Evolutionary conservation across 805 yeast genomes (phyloP).

Genomic region (Schizosaccharomyces octosporus): DNA sequence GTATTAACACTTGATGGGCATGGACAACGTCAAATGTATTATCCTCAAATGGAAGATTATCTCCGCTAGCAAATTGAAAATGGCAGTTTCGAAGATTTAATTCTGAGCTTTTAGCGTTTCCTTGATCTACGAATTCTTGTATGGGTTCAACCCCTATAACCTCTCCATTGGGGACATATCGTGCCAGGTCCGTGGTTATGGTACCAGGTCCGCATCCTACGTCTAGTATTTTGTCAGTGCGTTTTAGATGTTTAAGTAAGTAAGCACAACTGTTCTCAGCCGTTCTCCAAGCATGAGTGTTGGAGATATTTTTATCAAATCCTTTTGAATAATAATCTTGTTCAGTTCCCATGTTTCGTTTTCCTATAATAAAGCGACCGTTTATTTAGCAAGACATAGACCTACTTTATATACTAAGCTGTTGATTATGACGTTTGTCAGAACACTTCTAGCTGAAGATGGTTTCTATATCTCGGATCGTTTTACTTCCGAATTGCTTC

Average conservation of each 20-base stretch:
- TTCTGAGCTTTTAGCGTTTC: constrained; percentile 4
- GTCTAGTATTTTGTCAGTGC: constrained; percentile 15
- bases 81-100: constrained; percentile 7
- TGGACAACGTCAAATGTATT: constrained; percentile 19
- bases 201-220: constrained; percentile 24
- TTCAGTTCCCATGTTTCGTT: not conserved
- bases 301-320: constrained; percentile 8
- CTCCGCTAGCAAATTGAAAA: constrained; percentile 14
- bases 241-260: constrained; percentile 13
- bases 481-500: no score
- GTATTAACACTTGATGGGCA: constrained; percentile 19
- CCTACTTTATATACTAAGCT: no score
- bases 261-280: constrained; percentile 14
- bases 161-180: constrained; percentile 13
- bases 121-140: constrained; percentile 13
- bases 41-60: constrained; percentile 15
- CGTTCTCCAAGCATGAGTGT: constrained; percentile 17
- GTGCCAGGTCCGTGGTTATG: constrained; percentile 16
- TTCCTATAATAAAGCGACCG: no score
- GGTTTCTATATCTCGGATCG: no score
- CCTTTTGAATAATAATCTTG: constrained; percentile 9
- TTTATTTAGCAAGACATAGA: no score
- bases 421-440: no score
- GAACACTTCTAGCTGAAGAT: no score
- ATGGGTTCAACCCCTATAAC: constrained; percentile 17